These are phyloP conservation scores for Teunomyces gatunensis DNA, from an alignment of 805 yeast species.

Conservation along the genomic window DNA sequence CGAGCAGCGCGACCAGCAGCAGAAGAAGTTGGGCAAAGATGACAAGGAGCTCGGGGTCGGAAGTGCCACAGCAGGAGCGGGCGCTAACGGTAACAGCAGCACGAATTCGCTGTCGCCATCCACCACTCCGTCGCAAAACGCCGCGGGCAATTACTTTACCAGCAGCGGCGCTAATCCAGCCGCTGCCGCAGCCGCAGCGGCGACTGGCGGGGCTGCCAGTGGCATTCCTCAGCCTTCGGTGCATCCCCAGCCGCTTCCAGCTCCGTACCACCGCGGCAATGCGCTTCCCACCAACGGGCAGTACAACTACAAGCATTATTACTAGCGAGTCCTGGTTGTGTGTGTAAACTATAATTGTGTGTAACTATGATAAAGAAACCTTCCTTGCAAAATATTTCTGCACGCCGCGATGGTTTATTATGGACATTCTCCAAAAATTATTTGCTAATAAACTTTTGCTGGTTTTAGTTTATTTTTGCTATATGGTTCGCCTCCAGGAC, in stretches of 20 bases:
- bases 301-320: slow-evolving; percentile 3
- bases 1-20: slow-evolving; percentile 16
- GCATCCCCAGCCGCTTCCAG: slow-evolving; percentile 6
- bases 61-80: background rate
- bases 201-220: background rate
- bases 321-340: background rate
- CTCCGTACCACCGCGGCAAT: slow-evolving; percentile 8
- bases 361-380: background rate
- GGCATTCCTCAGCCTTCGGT: slow-evolving; percentile 4
- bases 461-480: background rate
- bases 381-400: slow-evolving; percentile 1
- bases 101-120: background rate
- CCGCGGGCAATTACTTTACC: slow-evolving; percentile 4
- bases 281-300: slow-evolving; percentile 3
- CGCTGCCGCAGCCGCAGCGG: background rate
- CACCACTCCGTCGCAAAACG: background rate
- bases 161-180: background rate
- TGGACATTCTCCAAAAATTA: background rate
- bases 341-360: background rate
- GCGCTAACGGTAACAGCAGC: background rate
- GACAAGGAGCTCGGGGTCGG: slow-evolving; percentile 1
- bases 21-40: slow-evolving; percentile 8
- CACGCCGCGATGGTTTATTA: background rate
- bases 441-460: background rate
- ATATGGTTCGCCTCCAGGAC: background rate